Conservation (phyloP, 805 yeast species). For the Pichia scutulata region DNA sequence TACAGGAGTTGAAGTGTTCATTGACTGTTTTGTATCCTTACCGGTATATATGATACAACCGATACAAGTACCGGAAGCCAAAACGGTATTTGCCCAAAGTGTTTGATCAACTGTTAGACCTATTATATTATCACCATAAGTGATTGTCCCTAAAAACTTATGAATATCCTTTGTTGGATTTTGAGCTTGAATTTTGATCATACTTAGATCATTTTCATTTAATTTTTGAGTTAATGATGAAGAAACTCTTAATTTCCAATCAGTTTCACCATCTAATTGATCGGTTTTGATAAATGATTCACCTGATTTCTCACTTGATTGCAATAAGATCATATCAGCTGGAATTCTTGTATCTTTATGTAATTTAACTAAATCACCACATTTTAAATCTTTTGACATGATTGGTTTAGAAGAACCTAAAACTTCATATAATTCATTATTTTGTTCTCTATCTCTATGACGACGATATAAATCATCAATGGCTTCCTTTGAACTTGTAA, state of each 20-base stretch:
- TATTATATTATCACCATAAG: slow-evolving; percentile 47
- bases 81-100: slow-evolving; percentile 95
- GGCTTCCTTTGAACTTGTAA: slow-evolving; percentile 95
- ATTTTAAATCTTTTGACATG: slow-evolving; percentile 57
- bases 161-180: slow-evolving; percentile 83
- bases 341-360: slow-evolving; percentile 85
- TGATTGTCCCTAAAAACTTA: slow-evolving; percentile 66
- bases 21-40: slow-evolving; percentile 83
- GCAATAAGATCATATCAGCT: slow-evolving; percentile 82
- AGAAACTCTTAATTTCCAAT: slow-evolving; percentile 90
- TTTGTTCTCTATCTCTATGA: slow-evolving; percentile 83
- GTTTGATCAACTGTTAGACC: slow-evolving; percentile 85
- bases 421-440: slow-evolving; percentile 74
- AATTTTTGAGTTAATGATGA: slow-evolving; percentile 61
- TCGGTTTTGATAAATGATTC: slow-evolving; percentile 94
- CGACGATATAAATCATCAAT: slow-evolving; percentile 88
- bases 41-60: slow-evolving; percentile 92
- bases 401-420: slow-evolving; percentile 37
- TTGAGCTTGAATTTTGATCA: slow-evolving; percentile 57
- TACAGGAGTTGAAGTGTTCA: slow-evolving; percentile 83
- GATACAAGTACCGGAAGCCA: slow-evolving; percentile 87
- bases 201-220: slow-evolving; percentile 40
- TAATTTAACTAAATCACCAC: slow-evolving; percentile 77
- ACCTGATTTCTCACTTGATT: slow-evolving; percentile 73
- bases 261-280: slow-evolving; percentile 98